These are phyloP conservation scores for Uncinocarpus reesii DNA, from an alignment of 2,329 filamentous ascomycete species.

Conservation along the genomic window DNA sequence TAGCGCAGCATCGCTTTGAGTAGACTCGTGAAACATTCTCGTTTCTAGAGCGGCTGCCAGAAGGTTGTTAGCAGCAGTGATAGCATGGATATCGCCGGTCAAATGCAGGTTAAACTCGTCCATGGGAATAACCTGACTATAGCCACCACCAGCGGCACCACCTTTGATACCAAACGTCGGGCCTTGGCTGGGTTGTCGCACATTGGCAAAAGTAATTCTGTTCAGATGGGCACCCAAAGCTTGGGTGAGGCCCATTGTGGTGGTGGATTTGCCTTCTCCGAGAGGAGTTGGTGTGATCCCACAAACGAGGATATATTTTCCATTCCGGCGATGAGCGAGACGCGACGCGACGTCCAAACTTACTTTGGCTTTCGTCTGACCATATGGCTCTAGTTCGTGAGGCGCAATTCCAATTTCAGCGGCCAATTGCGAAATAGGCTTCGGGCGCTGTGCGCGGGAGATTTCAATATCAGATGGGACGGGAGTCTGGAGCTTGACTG, in stretches of 20 bases:
- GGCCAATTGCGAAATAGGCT: constrained; percentile 75
- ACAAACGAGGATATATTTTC: constrained; percentile 83
- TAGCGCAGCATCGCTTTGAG: constrained; percentile 79
- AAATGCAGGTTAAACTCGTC: constrained; percentile 98
- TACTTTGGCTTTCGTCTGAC: constrained; percentile 92
- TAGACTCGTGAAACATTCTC: constrained; percentile 94
- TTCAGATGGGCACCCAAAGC: constrained; percentile 81
- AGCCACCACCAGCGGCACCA: constrained; percentile 90
- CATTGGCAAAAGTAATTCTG: constrained; percentile 87
- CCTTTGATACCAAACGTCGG: constrained; percentile 99
- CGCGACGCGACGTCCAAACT: constrained; percentile 72
- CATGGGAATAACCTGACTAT: constrained; percentile 99
- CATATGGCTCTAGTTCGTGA: constrained; percentile 90
- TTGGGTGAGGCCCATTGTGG: constrained; percentile 89
- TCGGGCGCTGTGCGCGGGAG: constrained; percentile 81
- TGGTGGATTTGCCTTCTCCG: constrained; percentile 96
- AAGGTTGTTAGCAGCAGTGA: constrained; percentile 93
- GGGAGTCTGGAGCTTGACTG: constrained; percentile 64
- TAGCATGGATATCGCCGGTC: constrained; percentile 95
- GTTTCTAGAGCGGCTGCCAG: constrained; percentile 94
- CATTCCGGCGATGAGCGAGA: constrained; percentile 75
- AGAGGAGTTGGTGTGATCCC: constrained; percentile 95
- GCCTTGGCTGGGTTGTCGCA: constrained; percentile 91
- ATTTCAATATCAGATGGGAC: constrained; percentile 95
- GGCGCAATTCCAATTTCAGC: constrained; percentile 75